Percentiles rank a stretch among this genome's conserved stretches.
These are phyloP conservation scores for Elsinoe necatrix DNA, from an alignment of 2,329 filamentous ascomycete species.

Conservation along the genomic window DNA sequence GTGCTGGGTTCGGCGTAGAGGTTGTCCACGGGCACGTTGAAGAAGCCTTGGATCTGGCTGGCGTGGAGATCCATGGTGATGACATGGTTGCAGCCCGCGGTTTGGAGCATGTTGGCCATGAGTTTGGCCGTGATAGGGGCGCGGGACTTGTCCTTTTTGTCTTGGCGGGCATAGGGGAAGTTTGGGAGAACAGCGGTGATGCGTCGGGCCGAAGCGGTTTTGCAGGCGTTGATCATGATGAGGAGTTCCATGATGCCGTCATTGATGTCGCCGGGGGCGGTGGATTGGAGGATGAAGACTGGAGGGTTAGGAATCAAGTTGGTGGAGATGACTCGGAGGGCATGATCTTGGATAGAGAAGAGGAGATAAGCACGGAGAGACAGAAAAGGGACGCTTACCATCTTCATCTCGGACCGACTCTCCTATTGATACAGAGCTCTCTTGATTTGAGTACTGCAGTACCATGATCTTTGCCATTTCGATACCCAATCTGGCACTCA, in stretches of 20 bases:
- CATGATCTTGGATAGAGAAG: not conserved
- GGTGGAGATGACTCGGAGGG: not conserved
- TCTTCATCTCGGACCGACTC: constrained; percentile 96
- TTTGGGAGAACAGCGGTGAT: constrained; percentile 95
- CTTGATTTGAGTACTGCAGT: constrained; percentile 78
- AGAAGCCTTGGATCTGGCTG: constrained; percentile 91
- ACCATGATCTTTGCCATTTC: constrained; percentile 71
- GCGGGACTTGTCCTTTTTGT: constrained; percentile 93
- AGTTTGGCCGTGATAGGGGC: constrained; percentile 95
- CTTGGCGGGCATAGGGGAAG: constrained; percentile 92
- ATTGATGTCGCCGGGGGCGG: constrained; percentile 91
- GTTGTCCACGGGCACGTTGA: constrained; percentile 73
- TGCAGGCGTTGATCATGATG: constrained; percentile 96
- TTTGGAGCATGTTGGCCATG: constrained; percentile 96
- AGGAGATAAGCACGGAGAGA: not conserved
- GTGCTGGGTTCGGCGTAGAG: constrained; percentile 92
- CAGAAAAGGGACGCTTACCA: constrained; percentile 44
- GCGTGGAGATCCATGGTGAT: constrained; percentile 96
- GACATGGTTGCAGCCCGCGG: constrained; percentile 83
- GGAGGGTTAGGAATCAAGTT: constrained; percentile 31
- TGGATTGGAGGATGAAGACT: constrained; percentile 95
- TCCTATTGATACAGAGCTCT: constrained; percentile 85
- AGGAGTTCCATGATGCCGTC: constrained; percentile 96
- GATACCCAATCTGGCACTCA: constrained; percentile 55
- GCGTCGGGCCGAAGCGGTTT: constrained; percentile 72